Conservation (phyloP, 768 basidiomycete species). For the Boletus barrowsii region DNA sequence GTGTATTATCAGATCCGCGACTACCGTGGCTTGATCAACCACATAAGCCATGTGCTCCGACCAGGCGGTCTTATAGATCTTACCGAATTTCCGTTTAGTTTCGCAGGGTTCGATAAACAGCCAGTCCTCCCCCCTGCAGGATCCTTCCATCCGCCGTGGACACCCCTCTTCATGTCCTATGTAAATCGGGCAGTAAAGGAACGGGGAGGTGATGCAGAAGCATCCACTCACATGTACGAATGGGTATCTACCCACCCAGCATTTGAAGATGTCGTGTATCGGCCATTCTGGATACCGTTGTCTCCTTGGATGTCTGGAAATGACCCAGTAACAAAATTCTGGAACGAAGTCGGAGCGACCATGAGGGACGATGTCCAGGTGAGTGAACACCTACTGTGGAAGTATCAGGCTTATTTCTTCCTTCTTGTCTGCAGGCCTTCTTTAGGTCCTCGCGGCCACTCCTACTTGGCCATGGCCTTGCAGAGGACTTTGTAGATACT, state of each 20-base stretch:
- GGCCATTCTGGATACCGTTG: conserved; percentile 62
- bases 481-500: conserved; percentile 49
- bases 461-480: conserved; percentile 59
- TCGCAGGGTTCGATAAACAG: conserved; percentile 52
- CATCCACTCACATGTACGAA: conserved; percentile 49
- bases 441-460: conserved; percentile 64
- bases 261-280: conserved; percentile 57
- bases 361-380: conserved; percentile 65
- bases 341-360: conserved; percentile 40
- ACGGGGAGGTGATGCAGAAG: conserved; percentile 62
- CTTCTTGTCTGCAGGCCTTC: conserved; percentile 47
- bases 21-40: conserved; percentile 60
- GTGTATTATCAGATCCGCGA: conserved; percentile 55
- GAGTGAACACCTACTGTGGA: conserved; percentile 4
- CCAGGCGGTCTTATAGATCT: conserved; percentile 68
- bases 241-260: conserved; percentile 55
- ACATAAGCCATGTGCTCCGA: conserved; percentile 62
- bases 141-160: conserved; percentile 51
- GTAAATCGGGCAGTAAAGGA: conserved; percentile 49
- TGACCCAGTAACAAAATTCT: conserved; percentile 27
- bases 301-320: conserved; percentile 44
- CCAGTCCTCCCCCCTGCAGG: conserved; percentile 43
- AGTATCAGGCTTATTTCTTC: background rate
- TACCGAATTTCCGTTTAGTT: conserved; percentile 65
- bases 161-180: conserved; percentile 60